Conservation (phyloP, 2,329 filamentous ascomycete species). For the Pseudogymnoascus sp. region DNA sequence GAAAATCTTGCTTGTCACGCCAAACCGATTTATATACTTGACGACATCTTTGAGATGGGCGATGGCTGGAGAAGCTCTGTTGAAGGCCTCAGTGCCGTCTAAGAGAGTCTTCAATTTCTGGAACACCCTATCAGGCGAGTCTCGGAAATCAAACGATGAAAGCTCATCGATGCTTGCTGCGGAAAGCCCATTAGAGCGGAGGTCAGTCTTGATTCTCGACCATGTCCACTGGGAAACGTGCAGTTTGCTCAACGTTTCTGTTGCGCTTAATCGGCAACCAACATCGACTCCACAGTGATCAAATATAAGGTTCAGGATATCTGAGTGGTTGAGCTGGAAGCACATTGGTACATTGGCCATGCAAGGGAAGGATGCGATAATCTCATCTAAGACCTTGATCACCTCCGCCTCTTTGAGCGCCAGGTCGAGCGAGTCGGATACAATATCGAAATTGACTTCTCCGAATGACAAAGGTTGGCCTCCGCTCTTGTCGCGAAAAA, state of each 20-base stretch:
- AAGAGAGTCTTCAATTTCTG: conserved; percentile 51
- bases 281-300: conserved; percentile 75
- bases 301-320: conserved; percentile 79
- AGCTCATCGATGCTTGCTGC: conserved; percentile 88
- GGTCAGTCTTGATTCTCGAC: conserved; percentile 60
- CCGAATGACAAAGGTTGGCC: conserved; percentile 75
- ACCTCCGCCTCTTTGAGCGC: conserved; percentile 88
- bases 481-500: conserved; percentile 75
- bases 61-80: conserved; percentile 67
- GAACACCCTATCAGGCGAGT: conserved; percentile 45
- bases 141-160: conserved; percentile 82
- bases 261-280: conserved; percentile 60
- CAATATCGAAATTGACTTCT: conserved; percentile 93
- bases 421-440: conserved; percentile 77
- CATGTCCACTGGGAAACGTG: conserved; percentile 76
- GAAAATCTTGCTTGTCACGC: conserved; percentile 69
- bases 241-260: conserved; percentile 77
- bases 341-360: conserved; percentile 67
- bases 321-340: conserved; percentile 83
- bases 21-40: conserved; percentile 66
- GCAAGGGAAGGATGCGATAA: conserved; percentile 71
- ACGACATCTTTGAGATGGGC: conserved; percentile 73
- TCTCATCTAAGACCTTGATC: conserved; percentile 89
- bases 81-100: conserved; percentile 57
- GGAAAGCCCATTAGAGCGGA: conserved; percentile 79